Percentiles rank a stretch among this genome's conserved stretches.
phyloP scores from a whole-genome alignment of 2,329 filamentous ascomycete species.

The Sporothrix mexicana region DNA sequence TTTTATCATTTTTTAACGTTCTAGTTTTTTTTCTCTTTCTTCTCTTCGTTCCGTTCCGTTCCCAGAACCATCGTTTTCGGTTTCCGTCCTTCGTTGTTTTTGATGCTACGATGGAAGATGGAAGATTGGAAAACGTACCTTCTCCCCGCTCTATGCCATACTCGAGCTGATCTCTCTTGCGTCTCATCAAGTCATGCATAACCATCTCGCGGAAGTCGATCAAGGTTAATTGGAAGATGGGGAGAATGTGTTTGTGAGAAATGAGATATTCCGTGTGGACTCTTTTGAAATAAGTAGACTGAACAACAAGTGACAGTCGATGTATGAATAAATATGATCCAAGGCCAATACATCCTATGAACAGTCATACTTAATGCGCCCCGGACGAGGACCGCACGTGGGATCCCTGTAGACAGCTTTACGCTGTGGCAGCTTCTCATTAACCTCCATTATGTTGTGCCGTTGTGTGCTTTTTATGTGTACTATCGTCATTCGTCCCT shows the following conservation, averaged over 20 bases:
- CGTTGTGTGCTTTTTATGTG: neutral
- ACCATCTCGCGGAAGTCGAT: slow-evolving; percentile 1
- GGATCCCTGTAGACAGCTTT: neutral
- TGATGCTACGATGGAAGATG: no score
- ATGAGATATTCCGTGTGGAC: no score
- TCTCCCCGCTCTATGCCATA: neutral
- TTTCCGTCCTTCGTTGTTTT: neutral
- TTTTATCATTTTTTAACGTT: neutral
- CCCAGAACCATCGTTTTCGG: neutral
- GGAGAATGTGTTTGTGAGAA: neutral
- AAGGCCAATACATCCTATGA: neutral
- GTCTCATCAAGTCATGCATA: neutral
- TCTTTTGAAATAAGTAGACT: neutral
- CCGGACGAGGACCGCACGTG: slow-evolving; percentile 1
- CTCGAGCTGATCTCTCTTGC: neutral
- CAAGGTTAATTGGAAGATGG: neutral
- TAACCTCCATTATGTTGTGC: neutral
- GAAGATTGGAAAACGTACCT: neutral
- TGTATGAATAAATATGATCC: neutral
- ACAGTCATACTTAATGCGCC: neutral
- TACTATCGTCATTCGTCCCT: neutral
- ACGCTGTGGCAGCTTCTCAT: no score
- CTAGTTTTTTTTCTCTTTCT: neutral
- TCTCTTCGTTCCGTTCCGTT: neutral
- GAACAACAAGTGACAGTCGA: neutral